Base-by-base conservation (phyloP, 208 protist genomes). In the Leishmania lainsoni region DNA sequence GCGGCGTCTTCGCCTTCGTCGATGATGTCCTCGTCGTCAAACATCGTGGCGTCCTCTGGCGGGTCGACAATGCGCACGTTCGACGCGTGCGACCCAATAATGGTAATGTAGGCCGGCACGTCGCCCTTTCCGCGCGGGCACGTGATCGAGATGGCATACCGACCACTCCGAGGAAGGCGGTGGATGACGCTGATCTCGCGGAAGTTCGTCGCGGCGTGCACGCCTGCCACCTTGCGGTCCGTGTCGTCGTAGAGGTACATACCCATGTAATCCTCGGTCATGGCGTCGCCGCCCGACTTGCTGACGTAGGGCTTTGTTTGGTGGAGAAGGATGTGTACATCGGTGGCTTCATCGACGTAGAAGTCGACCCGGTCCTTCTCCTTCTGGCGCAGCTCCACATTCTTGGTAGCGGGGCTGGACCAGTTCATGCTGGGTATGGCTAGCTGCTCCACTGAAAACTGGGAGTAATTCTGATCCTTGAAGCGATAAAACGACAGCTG, bases 161-260 rank as follows among this genome's bases (percentile, higher is more conserved):
- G 90, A 4, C 91, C 93, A 71, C 87, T 88, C 39, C 79, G 76
- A 5, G 87, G 83, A 2, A 93, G 76, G 58, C 84, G 87, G 51
- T 94, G 87, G 20, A 93, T 88, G 75, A 95, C 49, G 73, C 90
- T 91, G n/a, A 90, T 93, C 65, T 97, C 93, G n/a, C 93, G 91
- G 70, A 90, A 97, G 82, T 97, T 97, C 26, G 91, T 97, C 6
- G 93, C 93, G 6, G 88, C 86, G 66, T 92, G 85, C 48, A 95
- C 90, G 59, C 90, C 91, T 61, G 79, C 77, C n/a, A 97, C 87
- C 48, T 81, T 82, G 17, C 86, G 68, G 71, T 95, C 88, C 14
- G 82, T 83, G 66, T 90, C 86, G 70, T 94, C 86, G 88, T 97
- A 95, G 56, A 97, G 86, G 87, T 97, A 97, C 86, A 94, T 90